Base-by-base conservation (phyloP, 371 early-diverging fungal species). In the Batrachochytrium dendrobatidis region DNA sequence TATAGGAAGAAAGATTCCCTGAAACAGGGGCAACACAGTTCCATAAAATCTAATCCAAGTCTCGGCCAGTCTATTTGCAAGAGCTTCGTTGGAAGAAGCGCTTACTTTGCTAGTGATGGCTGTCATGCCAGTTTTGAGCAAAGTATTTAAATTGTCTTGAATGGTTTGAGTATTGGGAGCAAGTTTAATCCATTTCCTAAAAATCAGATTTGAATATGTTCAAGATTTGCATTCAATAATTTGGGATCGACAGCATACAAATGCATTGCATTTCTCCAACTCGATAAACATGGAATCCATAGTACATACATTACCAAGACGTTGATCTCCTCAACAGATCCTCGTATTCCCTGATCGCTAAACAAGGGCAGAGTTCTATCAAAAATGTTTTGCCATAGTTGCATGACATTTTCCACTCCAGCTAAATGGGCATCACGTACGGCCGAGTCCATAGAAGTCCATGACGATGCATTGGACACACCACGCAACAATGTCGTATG, bases 41-140 rank as follows among this genome's bases (percentile, higher is more conserved):
- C 25, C 49, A 48, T 8, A 48, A 12, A 48, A 25, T 22, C n/a
- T 12, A 25, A 7, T 12, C 49, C 49, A 48, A 25, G 49, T 7
- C 7, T 48, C 49, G 8, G 49, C 49, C 49, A 48, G 8, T 48
- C 49, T 8, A 18, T 29, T 48, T 24, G 49, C 49, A 6, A 48
- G 49, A 12, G 49, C 49, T 29, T 48, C 49, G 49, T 24, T 48
- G 49, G 49, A 48, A 29, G 49, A 8, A 22, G 49, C 8, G 24
- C 49, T 48, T 29, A 48, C 49, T 48, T 18, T 6, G 49, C 49
- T 48, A 25, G 49, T 48, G 49, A 48, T 18, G 8, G 49, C 6
- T 24, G 49, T 48, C 49, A 48, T 48, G 49, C 49, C 49, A 25
- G 49, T 24, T 18, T 48, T 48, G 49, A 48, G 49, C 7, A 48